Conservation (phyloP, 2,329 filamentous ascomycete species). For the Ambrosiella cleistominuta region DNA sequence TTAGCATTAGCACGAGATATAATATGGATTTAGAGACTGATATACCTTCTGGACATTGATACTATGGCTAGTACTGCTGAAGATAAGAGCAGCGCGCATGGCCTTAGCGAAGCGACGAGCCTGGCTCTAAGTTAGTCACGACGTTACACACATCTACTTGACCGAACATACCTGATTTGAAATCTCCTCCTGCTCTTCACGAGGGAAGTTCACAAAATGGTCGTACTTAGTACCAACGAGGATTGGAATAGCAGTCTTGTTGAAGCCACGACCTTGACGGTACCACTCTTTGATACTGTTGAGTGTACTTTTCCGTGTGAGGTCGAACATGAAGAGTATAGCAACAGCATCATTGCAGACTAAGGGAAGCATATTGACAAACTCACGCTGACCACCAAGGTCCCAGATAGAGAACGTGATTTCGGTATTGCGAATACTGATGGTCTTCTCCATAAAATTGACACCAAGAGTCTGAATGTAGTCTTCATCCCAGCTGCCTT, state of each 20-base stretch:
- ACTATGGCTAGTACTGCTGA: constrained; percentile 96
- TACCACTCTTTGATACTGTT: constrained; percentile 99
- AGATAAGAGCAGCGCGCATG: constrained; percentile 94
- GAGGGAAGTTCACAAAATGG: constrained; percentile 96
- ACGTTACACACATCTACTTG: neutral
- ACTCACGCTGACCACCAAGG: constrained; percentile 90
- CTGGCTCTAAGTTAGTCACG: constrained; percentile 27
- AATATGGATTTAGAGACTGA: neutral
- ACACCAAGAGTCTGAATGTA: constrained; percentile 98
- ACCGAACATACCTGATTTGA: constrained; percentile 58
- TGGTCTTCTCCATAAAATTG: constrained; percentile 99
- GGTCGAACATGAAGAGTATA: constrained; percentile 98
- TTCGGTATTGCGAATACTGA: constrained; percentile 96
- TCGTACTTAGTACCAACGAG: constrained; percentile 97
- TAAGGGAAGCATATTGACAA: constrained; percentile 98
- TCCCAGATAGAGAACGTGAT: constrained; percentile 99
- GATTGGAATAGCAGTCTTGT: constrained; percentile 99
- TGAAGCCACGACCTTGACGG: constrained; percentile 89
- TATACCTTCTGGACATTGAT: constrained; percentile 95
- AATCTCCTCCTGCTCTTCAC: constrained; percentile 96
- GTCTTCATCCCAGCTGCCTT: constrained; percentile 98
- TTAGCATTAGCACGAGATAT: neutral
- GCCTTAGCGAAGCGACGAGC: constrained; percentile 92
- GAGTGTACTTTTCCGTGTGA: constrained; percentile 92
- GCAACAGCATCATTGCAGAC: constrained; percentile 98